Conservation (phyloP, 2,329 filamentous ascomycete species). For the Daldinia sp. region DNA sequence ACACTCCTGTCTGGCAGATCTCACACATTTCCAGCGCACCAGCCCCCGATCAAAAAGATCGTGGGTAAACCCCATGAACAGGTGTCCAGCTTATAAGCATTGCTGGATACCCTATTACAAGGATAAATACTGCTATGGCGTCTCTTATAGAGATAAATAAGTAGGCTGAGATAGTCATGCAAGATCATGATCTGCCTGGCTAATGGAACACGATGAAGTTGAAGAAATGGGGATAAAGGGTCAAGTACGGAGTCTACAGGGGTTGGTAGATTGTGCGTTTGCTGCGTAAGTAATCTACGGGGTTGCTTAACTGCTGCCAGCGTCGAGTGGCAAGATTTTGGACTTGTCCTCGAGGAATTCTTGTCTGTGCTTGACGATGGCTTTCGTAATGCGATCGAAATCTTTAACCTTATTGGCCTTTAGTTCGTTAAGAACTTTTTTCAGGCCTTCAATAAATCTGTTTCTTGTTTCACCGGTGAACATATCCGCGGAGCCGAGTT, state of each 20-base stretch:
- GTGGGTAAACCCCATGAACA: conserved; percentile 39
- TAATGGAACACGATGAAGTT: conserved; percentile 27
- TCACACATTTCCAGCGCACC: conserved; percentile 30
- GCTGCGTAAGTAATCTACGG: conserved; percentile 49
- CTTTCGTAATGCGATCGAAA: conserved; percentile 74
- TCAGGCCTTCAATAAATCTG: conserved; percentile 72
- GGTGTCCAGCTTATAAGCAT: conserved; percentile 33
- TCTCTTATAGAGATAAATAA: conserved; percentile 30
- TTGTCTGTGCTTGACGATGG: conserved; percentile 75
- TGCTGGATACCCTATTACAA: conserved; percentile 30
- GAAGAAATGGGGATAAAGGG: conserved; percentile 25
- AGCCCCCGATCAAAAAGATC: conserved; percentile 23
- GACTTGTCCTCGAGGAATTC: conserved; percentile 73
- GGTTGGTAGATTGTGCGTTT: conserved; percentile 22
- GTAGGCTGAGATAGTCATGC: conserved; percentile 31
- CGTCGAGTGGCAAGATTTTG: conserved; percentile 70
- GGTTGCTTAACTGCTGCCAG: conserved; percentile 54
- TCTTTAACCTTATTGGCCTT: conserved; percentile 71
- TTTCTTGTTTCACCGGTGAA: conserved; percentile 71
- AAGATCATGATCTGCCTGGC: conserved; percentile 30
- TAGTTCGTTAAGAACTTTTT: conserved; percentile 70
- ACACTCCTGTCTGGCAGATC: conserved; percentile 30
- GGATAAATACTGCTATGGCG: conserved; percentile 21
- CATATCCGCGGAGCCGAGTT: conserved; percentile 75
- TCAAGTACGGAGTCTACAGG: conserved; percentile 44